Evolutionary conservation across 257 asterid species (phyloP), one percentile per base, ranked within the genome.

Genomic region (Solanum microdontum): DNA sequence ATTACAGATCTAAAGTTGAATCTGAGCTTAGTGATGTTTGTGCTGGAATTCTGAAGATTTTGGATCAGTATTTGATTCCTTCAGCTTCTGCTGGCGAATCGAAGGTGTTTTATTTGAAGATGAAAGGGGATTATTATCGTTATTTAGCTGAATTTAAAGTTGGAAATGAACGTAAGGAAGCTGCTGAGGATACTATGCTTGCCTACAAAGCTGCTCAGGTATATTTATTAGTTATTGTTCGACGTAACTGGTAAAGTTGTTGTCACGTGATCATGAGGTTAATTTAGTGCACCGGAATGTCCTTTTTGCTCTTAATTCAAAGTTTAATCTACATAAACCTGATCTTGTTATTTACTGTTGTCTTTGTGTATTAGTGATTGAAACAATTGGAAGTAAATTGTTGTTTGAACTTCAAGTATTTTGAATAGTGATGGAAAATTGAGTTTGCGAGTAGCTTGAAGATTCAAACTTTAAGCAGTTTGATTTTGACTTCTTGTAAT

Each of bases 171-270:
- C 90, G 95, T 64, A 94, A 94, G 87, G 88, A 90, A 83, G 95
- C 96, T 66, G 98, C 96, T 8, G 98, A 94, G 90, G 94, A 92
- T 43, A 94, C 98, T 40, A 92, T 94, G 98, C 39, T 88, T 33
- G 90, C 96, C 40, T 94, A 94, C 89, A 93, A 91, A 89, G 96
- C 94, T 39, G 98, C 98, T 88, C 95, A 93, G 96, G 98, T 94
- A 85, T 48, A 43, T 86, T 28, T n/a, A 30, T 24, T 62, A 19
- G 12, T 30, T 7, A 19, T 62, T 4, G 10, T 14, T 11, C 6
- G 33, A 0, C 19, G 5, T 6, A 24, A 12, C 75, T 26, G 15
- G 72, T n/a, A 26, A 26, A 26, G 23, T 68, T 68, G 74, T 24
- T 68, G 10, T 1, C 1, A 10, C 5, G 0, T 23, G 26, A 23